Evolutionary conservation across 192 early-diverging fungal species (phyloP).

Genomic region (Glomus cerebriforme): DNA sequence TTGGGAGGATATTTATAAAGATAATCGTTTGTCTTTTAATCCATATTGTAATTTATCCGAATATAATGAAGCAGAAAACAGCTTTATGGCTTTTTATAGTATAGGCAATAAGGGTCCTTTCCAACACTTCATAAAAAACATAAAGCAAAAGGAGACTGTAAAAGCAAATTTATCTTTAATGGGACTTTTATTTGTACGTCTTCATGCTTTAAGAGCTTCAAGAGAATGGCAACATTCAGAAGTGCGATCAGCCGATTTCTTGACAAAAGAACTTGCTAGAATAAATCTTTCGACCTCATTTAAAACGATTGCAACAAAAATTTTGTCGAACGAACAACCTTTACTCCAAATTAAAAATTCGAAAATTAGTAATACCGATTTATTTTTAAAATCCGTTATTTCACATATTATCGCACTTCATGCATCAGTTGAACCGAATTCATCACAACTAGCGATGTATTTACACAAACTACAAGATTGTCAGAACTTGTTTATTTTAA

Average conservation of each 20-base stretch:
- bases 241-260: not conserved
- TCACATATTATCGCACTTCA: conserved; percentile 28
- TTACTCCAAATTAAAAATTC: not conserved
- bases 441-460: conserved; percentile 1
- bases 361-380: not conserved
- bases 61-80: conserved; percentile 7
- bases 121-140: not conserved
- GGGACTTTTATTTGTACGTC: conserved; percentile 2
- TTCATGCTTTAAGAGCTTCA: conserved; percentile 21
- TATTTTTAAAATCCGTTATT: conserved; percentile 30
- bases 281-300: not conserved
- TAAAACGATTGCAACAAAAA: not conserved
- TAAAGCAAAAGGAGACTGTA: not conserved
- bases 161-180: not conserved
- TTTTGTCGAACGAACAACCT: conserved; percentile 2
- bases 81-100: not conserved
- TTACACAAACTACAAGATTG: not conserved
- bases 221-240: conserved; percentile 3
- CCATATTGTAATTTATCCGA: not conserved
- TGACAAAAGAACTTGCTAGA: not conserved
- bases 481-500: not conserved
- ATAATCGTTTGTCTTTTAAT: conserved; percentile 25
- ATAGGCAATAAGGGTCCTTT: not conserved
- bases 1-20: conserved; percentile 4
- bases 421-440: conserved; percentile 1